Conservation (phyloP, 805 yeast species). For the Metschnikowia vanudenii region DNA sequence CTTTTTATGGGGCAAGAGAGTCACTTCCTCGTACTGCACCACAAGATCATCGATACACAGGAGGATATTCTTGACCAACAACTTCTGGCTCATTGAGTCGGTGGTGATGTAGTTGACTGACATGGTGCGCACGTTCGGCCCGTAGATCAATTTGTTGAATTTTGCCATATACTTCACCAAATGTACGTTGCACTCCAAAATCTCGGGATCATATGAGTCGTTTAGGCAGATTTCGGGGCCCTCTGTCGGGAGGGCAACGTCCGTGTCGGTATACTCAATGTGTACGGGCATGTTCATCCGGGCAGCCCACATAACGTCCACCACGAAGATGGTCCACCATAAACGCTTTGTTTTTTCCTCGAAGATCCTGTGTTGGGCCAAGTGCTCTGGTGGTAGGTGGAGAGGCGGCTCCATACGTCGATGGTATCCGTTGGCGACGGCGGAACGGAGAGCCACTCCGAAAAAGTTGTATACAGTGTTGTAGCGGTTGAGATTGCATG, state of each 20-base stretch:
- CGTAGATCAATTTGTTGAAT: slow-evolving; percentile 36
- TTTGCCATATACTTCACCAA: slow-evolving; percentile 39
- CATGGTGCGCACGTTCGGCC: slow-evolving; percentile 40
- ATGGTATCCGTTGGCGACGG: slow-evolving; percentile 39
- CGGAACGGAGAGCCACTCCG: slow-evolving; percentile 40
- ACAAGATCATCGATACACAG: slow-evolving; percentile 29
- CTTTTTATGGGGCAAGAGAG: slow-evolving; percentile 24
- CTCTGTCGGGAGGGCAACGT: slow-evolving; percentile 41
- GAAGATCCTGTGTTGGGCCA: slow-evolving; percentile 2
- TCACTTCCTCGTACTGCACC: slow-evolving; percentile 33
- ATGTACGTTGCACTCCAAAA: slow-evolving; percentile 39
- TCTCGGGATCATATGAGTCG: slow-evolving; percentile 30
- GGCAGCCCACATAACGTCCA: slow-evolving; percentile 41
- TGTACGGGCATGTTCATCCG: slow-evolving; percentile 40
- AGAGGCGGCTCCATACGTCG: slow-evolving; percentile 24
- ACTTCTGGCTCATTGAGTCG: slow-evolving; percentile 37
- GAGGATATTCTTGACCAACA: slow-evolving; percentile 32
- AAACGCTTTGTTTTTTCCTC: slow-evolving; percentile 36
- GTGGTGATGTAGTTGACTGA: slow-evolving; percentile 42
- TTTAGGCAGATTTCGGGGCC: slow-evolving; percentile 25
- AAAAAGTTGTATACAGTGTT: slow-evolving; percentile 40
- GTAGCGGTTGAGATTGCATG: slow-evolving; percentile 37
- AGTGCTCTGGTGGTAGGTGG: slow-evolving; percentile 1
- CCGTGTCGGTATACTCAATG: slow-evolving; percentile 43
- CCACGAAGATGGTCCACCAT: slow-evolving; percentile 44